Base-by-base conservation (phyloP, 495 filamentous ascomycete species). In the Alectoria sarmentosa region DNA sequence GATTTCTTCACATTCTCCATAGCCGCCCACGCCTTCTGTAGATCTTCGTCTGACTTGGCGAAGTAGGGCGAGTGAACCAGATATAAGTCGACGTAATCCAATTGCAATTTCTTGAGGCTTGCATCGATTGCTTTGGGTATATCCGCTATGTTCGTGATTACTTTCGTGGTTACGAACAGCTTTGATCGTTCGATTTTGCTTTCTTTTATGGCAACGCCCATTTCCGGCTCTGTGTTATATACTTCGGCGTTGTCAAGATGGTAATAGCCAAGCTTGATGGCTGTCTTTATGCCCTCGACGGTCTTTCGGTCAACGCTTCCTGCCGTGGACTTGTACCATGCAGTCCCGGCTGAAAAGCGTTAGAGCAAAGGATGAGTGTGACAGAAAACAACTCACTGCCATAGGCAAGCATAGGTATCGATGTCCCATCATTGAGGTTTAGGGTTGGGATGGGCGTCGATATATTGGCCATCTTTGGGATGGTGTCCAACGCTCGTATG, bases 161-260 rank as follows among this genome's bases (percentile, higher is more conserved):
- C 82, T 69, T 96, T 95, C 67, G 88, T 92, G 7, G 86, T 89
- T 32, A 96, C 78, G 76, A 84, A 94, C 52, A 95, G 79, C 66
- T 89, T 80, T 49, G 84, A 80, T 19, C 90, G 84, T 3, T 84
- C 78, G 0, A 92, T 71, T 57, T 82, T 79, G 67, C 84, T 80
- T 69, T 88, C 81, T 64, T 86, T 80, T 73, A 96, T 91, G 15
- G 87, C 90, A 19, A 78, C 70, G 44, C 91, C 91, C 36, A 93
- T 76, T 69, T 93, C 90, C 42, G 73, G 67, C 72, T 96, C 91
- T 48, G 91, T 96, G 67, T 84, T 82, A 77, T 96, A 94, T 61
- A 82, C 88, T 89, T 95, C 88, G 36, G 91, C 91, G 14, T 87
- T 86, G 74, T 96, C 91, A 23, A 93, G 78, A 69, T 95, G 90